Percentiles rank a stretch among this genome's conserved stretches.
Conservation (phyloP, 495 filamentous ascomycete species). For the Aspergillus homomorphus region DNA sequence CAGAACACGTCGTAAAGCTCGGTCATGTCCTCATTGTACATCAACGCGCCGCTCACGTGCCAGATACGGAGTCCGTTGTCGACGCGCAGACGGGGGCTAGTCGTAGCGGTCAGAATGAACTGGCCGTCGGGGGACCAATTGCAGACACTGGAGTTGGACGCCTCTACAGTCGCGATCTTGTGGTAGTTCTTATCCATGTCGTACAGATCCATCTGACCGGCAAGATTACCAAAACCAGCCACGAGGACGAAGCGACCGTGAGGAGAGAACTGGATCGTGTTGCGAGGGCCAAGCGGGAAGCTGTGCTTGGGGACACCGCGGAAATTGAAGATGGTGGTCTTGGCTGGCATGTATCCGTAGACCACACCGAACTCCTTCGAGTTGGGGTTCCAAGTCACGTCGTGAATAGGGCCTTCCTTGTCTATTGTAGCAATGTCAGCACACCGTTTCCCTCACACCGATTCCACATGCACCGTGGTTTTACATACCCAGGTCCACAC, state of each 20-base stretch:
- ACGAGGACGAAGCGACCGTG: conserved; percentile 89
- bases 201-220: conserved; percentile 96
- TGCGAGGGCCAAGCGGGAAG: conserved; percentile 82
- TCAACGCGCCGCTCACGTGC: conserved; percentile 84
- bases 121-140: conserved; percentile 95
- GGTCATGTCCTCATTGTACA: conserved; percentile 92
- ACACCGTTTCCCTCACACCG: background rate
- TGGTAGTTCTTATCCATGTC: conserved; percentile 87
- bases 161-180: conserved; percentile 92
- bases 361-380: conserved; percentile 95
- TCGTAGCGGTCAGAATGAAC: conserved; percentile 93
- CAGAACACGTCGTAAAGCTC: conserved; percentile 92
- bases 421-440: conserved; percentile 47
- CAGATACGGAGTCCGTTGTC: conserved; percentile 96
- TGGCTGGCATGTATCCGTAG: conserved; percentile 97
- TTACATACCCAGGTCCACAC: conserved; percentile 70
- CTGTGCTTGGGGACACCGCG: conserved; percentile 74
- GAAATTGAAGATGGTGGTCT: conserved; percentile 93
- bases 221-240: conserved; percentile 95
- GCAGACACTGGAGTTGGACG: conserved; percentile 91
- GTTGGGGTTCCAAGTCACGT: conserved; percentile 96
- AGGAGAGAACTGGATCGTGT: conserved; percentile 93
- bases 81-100: conserved; percentile 87
- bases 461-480: background rate
- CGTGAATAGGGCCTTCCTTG: conserved; percentile 97